Percentiles rank a stretch among this genome's conserved stretches.
phyloP scores from a whole-genome alignment of 164 flowering plant species.

The Vitis rupestris region DNA sequence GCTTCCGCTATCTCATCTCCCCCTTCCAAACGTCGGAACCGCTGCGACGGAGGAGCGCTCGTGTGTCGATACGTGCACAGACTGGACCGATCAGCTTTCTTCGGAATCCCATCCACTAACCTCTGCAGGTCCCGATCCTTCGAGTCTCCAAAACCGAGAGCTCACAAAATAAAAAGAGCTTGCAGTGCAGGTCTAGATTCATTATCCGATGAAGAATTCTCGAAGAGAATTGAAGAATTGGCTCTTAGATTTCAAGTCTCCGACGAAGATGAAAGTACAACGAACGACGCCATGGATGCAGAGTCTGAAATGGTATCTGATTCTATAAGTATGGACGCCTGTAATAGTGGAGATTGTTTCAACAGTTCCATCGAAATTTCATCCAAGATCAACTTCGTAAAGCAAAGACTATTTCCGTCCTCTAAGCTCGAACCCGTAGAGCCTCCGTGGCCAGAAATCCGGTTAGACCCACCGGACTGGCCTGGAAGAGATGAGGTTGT shows the following conservation, averaged over 20 bases:
- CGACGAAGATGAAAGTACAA: constrained; percentile 20
- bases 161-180: constrained; percentile 32
- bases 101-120: constrained; percentile 29
- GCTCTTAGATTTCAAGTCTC: constrained; percentile 47
- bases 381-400: not conserved
- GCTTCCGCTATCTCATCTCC: constrained; percentile 51
- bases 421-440: constrained; percentile 13
- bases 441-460: constrained; percentile 32
- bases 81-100: constrained; percentile 36
- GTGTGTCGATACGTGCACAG: constrained; percentile 24
- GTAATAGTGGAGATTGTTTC: not conserved
- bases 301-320: constrained; percentile 7
- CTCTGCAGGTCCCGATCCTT: constrained; percentile 41
- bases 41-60: constrained; percentile 22
- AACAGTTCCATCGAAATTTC: not conserved
- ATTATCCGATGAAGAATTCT: constrained; percentile 73
- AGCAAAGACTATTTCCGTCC: constrained; percentile 2
- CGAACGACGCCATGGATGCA: not conserved
- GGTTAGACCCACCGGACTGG: constrained; percentile 43
- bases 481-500: constrained; percentile 25
- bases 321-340: not conserved
- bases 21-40: constrained; percentile 19
- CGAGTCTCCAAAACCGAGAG: constrained; percentile 28
- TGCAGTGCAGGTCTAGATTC: constrained; percentile 48
- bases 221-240: constrained; percentile 52